Base-by-base conservation (phyloP, 1,284 basidiomycete genomes). In the Stygiomarasmius scandens region DNA sequence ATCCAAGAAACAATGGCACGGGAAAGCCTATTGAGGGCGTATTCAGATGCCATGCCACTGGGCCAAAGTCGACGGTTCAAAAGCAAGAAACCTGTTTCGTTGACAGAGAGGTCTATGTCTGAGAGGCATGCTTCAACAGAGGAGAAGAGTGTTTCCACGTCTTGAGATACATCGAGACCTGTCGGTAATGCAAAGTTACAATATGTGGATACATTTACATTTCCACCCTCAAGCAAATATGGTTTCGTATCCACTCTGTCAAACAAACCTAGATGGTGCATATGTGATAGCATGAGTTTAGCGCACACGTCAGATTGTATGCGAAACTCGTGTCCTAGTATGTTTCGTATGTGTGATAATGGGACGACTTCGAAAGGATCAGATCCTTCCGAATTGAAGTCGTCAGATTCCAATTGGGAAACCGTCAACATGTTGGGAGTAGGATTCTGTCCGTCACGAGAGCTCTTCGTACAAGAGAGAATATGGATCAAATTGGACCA, bases 81-180 rank as follows among this genome's bases (percentile, higher is more conserved):
- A 10, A 93, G 72, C 6, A 89, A 70, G 54, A 92, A 80, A 0
- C 86, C 91, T 20, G 82, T 76, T 71, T 94, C 91, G 64, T 92
- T 91, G 29, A 86, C 77, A 0, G 86, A 83, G 22, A 93, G 72
- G 67, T 91, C 85, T 24, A 90, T 68, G 61, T 92, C 88, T 2
- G 78, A 74, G 20, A 94, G 72, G 61, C 86, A 87, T 1, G 82
- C 79, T 67, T 92, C 90, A n/a, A 92, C 82, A 0, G 86, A 79
- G 5, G 84, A 77, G 10, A 91, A 81, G 24, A 94, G 75, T 0
- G 80, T 82, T 66, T 93, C 90, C 3, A 93, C 89, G 41, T 86
- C 83, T 9, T 80, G 78, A 0, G 89, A 88, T 8, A 86, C 71
- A 65, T 93, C 91, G 47, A 92, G 77, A 0, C 87, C 82, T 2